phyloP scores from a whole-genome alignment of 352 stramenopile species.

The Globisporangium mamillatum region DNA sequence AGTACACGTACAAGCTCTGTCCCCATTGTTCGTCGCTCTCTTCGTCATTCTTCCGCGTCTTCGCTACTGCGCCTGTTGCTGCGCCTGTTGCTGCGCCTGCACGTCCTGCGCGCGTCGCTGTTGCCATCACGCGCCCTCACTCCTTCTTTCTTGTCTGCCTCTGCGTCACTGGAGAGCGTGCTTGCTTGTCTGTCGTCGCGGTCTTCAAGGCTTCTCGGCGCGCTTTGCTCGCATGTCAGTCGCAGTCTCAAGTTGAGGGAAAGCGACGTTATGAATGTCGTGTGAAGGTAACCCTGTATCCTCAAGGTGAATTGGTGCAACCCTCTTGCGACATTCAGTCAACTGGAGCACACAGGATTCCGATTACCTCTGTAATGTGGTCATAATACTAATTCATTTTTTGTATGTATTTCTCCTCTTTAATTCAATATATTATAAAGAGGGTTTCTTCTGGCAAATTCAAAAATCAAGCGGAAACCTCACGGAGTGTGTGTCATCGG shows the following conservation, averaged over 20 bases:
- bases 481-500: neutral
- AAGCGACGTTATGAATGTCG: neutral
- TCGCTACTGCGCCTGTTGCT: neutral
- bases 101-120: neutral
- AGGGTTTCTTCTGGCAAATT: neutral
- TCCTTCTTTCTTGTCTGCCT: neutral
- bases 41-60: neutral
- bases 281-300: neutral
- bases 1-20: neutral
- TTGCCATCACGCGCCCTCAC: neutral
- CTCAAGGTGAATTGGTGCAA: neutral
- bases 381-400: neutral
- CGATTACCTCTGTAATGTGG: neutral
- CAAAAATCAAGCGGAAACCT: too few relatives aligned
- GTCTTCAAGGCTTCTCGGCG: neutral
- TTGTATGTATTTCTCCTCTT: too few relatives aligned
- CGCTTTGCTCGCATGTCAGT: slow-evolving; percentile 2
- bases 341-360: slow-evolving; percentile 1
- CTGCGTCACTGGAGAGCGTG: neutral
- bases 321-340: neutral
- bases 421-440: neutral
- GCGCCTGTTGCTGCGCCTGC: neutral
- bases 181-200: too few relatives aligned
- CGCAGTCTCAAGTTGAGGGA: neutral
- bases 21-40: neutral